Percentiles rank a stretch among this genome's conserved stretches.
Conservation (phyloP, 2,329 filamentous ascomycete species). For the Sarocladium brachiariae region DNA sequence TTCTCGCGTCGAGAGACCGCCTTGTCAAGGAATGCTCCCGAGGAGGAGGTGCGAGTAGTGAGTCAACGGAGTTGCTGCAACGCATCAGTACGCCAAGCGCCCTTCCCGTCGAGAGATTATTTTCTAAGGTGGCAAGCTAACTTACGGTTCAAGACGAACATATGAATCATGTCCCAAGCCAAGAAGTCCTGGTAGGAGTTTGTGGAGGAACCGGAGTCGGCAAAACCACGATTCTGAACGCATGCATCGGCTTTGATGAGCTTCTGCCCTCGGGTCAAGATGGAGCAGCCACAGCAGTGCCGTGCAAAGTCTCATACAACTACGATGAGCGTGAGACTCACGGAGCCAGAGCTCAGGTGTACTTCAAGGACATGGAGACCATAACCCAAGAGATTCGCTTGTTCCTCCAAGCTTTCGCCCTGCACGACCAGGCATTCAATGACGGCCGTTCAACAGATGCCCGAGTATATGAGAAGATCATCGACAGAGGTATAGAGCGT, state of each 20-base stretch:
- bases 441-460: not conserved
- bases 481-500: constrained; percentile 16
- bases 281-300: constrained; percentile 21
- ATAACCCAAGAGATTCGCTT: constrained; percentile 14
- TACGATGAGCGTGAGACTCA: constrained; percentile 11
- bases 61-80: too few relatives aligned
- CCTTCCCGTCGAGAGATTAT: too few relatives aligned
- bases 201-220: constrained; percentile 7
- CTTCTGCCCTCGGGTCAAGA: constrained; percentile 24
- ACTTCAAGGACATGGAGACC: constrained; percentile 13
- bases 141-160: not conserved
- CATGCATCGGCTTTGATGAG: constrained; percentile 13
- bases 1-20: too few relatives aligned
- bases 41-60: too few relatives aligned
- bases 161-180: too few relatives aligned
- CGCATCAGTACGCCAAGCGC: too few relatives aligned
- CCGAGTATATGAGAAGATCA: constrained; percentile 4
- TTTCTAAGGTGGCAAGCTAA: not conserved
- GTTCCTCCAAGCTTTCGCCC: constrained; percentile 15
- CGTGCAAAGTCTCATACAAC: constrained; percentile 22
- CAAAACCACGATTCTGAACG: constrained; percentile 10
- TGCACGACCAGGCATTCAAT: not conserved
- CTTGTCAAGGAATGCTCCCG: too few relatives aligned
- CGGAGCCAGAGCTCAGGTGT: constrained; percentile 17
- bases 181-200: not conserved